These are phyloP conservation scores for Eucalyptus coolabah DNA, from an alignment of 345 rosid genomes.

Conservation along the genomic window DNA sequence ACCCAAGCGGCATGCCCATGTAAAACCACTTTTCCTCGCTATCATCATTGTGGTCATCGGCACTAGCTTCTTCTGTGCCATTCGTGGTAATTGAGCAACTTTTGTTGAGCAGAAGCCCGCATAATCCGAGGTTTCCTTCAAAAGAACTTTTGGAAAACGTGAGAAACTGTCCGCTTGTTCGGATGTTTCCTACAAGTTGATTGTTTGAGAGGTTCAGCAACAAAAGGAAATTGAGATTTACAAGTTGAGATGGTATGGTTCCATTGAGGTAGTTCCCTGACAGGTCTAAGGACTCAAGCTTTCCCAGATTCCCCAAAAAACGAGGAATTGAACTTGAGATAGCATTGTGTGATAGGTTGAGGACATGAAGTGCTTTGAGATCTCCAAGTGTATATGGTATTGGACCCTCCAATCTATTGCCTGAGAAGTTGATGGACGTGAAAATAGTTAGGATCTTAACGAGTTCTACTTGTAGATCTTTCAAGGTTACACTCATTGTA, in stretches of 20 bases:
- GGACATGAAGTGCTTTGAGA: neutral
- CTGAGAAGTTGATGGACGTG: too few species aligned
- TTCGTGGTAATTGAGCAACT: neutral
- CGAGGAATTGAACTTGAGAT: neutral
- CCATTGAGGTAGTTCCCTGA: constrained; percentile 11
- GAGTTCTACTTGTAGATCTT: too few species aligned
- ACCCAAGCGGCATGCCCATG: neutral
- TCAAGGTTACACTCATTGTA: too few species aligned
- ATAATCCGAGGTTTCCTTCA: constrained; percentile 15
- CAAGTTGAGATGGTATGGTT: constrained; percentile 3
- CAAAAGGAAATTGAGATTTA: constrained; percentile 5
- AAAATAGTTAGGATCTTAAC: too few species aligned
- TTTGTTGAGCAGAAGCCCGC: constrained; percentile 3
- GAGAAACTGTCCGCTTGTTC: constrained; percentile 1
- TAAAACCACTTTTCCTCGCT: neutral
- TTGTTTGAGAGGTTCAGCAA: constrained; percentile 26
- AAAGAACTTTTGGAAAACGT: constrained; percentile 17
- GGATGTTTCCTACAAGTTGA: constrained; percentile 19
- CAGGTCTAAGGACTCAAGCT: constrained; percentile 3
- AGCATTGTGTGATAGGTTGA: constrained; percentile 15
- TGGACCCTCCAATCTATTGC: neutral
- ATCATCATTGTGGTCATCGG: too few species aligned
- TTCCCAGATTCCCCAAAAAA: neutral
- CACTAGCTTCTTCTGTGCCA: neutral
- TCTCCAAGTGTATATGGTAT: constrained; percentile 7